Evolutionary conservation across 306 rosid species (phyloP).

Genomic region (Prunus fruticosa): DNA sequence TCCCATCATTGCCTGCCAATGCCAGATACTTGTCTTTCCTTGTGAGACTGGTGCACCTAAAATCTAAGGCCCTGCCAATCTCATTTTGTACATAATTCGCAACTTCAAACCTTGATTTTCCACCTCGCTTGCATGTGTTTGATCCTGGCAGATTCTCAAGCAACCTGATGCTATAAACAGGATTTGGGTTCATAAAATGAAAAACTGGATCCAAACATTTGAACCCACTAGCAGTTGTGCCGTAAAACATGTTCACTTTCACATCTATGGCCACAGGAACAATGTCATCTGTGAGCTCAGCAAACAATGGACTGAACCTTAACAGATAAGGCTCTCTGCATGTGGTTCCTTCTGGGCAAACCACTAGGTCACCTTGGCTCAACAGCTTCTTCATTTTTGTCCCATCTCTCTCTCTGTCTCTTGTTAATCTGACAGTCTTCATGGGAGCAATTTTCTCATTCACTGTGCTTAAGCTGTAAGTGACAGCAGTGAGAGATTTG

Average conservation of each 20-base stretch:
- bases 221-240: slow-evolving; percentile 61
- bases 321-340: slow-evolving; percentile 73
- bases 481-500: slow-evolving; percentile 48
- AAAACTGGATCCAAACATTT: slow-evolving; percentile 54
- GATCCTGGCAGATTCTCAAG: slow-evolving; percentile 37
- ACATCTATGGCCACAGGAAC: slow-evolving; percentile 64
- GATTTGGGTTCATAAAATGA: slow-evolving; percentile 49
- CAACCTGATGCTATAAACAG: slow-evolving; percentile 24
- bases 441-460: slow-evolving; percentile 54
- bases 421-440: slow-evolving; percentile 42
- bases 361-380: slow-evolving; percentile 49
- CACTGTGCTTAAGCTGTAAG: slow-evolving; percentile 59
- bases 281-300: slow-evolving; percentile 56
- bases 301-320: slow-evolving; percentile 73
- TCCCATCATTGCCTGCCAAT: slow-evolving; percentile 62
- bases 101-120: slow-evolving; percentile 49
- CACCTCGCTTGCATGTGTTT: slow-evolving; percentile 38
- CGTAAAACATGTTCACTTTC: slow-evolving; percentile 52
- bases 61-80: slow-evolving; percentile 53
- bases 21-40: slow-evolving; percentile 62
- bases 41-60: slow-evolving; percentile 53
- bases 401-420: slow-evolving; percentile 51
- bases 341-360: slow-evolving; percentile 84
- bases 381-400: slow-evolving; percentile 39
- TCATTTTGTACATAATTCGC: slow-evolving; percentile 63